phyloP scores from a whole-genome alignment of 2,329 filamentous ascomycete species.

The Sclerotinia minor region DNA sequence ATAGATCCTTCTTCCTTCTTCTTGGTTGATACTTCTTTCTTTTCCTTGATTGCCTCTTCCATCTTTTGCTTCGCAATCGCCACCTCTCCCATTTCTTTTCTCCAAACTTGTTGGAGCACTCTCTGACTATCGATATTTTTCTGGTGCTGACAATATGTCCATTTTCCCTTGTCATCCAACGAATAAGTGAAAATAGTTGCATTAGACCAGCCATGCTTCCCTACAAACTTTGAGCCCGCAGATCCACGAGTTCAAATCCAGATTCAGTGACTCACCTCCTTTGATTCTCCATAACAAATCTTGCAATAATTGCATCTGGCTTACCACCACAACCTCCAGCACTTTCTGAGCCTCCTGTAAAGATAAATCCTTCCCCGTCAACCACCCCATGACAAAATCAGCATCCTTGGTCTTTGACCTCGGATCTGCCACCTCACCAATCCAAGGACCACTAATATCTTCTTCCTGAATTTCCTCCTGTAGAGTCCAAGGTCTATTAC shows the following conservation, averaged over 20 bases:
- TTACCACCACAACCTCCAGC: slow-evolving; percentile 8
- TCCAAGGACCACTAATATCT: background rate
- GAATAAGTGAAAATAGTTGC: slow-evolving; percentile 5
- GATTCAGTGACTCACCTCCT: background rate
- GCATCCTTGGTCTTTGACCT: slow-evolving; percentile 1
- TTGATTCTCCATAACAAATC: background rate
- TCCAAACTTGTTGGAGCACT: background rate
- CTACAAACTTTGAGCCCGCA: background rate
- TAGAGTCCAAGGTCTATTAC: background rate
- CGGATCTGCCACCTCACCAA: background rate
- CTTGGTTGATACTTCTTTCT: background rate
- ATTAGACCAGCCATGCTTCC: background rate
- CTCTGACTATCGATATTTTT: background rate
- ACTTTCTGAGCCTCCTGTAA: slow-evolving; percentile 12
- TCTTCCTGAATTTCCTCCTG: background rate
- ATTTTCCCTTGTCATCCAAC: background rate
- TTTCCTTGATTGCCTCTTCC: background rate
- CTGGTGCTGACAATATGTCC: background rate
- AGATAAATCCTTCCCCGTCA: background rate
- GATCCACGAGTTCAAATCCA: no score
- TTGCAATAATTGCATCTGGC: background rate
- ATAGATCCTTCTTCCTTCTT: background rate
- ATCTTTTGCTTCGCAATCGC: background rate
- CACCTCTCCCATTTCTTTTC: background rate
- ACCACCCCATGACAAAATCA: slow-evolving; percentile 8